Conservation (phyloP, 1,284 basidiomycete genomes). For the Trichosporon faecale region DNA sequence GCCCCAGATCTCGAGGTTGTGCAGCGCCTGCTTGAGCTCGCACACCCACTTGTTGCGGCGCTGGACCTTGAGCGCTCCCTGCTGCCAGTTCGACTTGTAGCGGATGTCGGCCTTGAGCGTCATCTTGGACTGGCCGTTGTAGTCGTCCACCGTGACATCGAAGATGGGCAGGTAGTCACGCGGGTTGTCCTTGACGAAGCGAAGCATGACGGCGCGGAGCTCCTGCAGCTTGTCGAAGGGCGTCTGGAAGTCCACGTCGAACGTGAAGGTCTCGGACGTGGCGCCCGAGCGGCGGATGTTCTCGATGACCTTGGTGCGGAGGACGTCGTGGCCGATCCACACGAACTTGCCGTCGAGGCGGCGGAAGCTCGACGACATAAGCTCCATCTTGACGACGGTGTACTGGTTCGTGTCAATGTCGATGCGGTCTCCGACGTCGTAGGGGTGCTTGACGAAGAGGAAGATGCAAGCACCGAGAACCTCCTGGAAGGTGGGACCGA, state of each 20-base stretch:
- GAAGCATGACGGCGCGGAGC: slow-evolving; percentile 75
- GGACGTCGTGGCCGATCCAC: slow-evolving; percentile 62
- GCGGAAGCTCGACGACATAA: slow-evolving; percentile 66
- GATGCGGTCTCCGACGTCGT: slow-evolving; percentile 82
- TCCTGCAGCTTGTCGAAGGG: slow-evolving; percentile 77
- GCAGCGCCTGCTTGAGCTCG: slow-evolving; percentile 69
- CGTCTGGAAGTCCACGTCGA: slow-evolving; percentile 76
- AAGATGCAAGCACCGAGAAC: slow-evolving; percentile 62
- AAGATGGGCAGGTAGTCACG: slow-evolving; percentile 72
- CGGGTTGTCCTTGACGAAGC: slow-evolving; percentile 67
- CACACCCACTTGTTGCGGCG: slow-evolving; percentile 90
- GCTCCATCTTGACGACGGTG: slow-evolving; percentile 80
- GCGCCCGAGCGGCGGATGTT: slow-evolving; percentile 56
- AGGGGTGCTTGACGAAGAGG: slow-evolving; percentile 77
- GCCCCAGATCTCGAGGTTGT: slow-evolving; percentile 69
- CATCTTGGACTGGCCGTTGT: slow-evolving; percentile 77
- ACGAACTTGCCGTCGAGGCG: slow-evolving; percentile 56
- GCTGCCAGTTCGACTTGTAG: slow-evolving; percentile 87
- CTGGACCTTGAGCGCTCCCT: slow-evolving; percentile 65
- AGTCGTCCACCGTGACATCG: slow-evolving; percentile 63
- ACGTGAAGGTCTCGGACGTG: slow-evolving; percentile 60
- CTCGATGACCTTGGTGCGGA: slow-evolving; percentile 64
- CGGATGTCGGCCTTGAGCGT: slow-evolving; percentile 71
- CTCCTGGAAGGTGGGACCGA: slow-evolving; percentile 62
- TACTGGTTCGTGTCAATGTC: slow-evolving; percentile 57